These are phyloP conservation scores for Quercus wislizeni DNA, from an alignment of 306 rosid species.

Conservation along the genomic window DNA sequence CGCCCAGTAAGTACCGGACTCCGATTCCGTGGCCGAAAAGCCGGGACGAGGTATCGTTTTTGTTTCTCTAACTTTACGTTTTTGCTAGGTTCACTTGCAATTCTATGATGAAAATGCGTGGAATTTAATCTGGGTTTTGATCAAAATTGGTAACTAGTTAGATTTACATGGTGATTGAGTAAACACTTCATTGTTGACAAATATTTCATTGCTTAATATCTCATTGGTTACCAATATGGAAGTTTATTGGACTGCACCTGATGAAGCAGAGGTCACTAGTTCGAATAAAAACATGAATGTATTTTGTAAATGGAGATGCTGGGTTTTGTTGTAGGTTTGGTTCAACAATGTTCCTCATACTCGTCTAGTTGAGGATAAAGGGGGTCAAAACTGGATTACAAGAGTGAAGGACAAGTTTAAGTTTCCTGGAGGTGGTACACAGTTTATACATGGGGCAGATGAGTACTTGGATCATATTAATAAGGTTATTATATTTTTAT, in stretches of 20 bases:
- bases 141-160: background rate
- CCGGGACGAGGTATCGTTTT: constrained; percentile 72
- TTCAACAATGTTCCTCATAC: constrained; percentile 86
- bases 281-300: background rate
- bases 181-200: background rate
- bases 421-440: constrained; percentile 99
- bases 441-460: constrained; percentile 91
- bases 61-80: background rate
- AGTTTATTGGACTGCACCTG: background rate
- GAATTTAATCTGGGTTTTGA: background rate
- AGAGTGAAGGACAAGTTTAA: constrained; percentile 64
- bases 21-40: constrained; percentile 96
- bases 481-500: constrained; percentile 44
- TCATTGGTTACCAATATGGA: background rate
- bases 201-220: background rate
- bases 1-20: constrained; percentile 65
- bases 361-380: constrained; percentile 91
- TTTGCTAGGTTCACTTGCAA: background rate
- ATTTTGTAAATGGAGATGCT: background rate
- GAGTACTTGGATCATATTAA: constrained; percentile 85
- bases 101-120: background rate
- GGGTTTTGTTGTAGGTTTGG: constrained; percentile 63
- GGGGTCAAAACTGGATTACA: constrained; percentile 94
- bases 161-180: background rate
- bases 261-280: no score